phyloP scores from a whole-genome alignment of 768 basidiomycete genomes.

The Lentinula edodes region DNA sequence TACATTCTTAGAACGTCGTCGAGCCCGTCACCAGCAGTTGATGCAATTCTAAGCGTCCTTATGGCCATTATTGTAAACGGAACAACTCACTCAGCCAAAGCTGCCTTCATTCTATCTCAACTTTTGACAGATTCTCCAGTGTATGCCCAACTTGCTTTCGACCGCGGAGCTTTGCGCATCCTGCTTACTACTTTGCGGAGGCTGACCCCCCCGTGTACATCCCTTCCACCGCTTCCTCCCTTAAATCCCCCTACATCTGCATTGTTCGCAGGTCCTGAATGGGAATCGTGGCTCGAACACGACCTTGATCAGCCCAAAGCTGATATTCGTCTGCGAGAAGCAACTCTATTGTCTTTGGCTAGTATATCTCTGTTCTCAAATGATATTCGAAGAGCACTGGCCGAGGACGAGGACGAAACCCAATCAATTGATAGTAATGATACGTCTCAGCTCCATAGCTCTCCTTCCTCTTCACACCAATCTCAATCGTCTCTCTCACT shows the following conservation, averaged over 20 bases:
- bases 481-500: conserved; percentile 29
- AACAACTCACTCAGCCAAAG: conserved; percentile 42
- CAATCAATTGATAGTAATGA: conserved; percentile 19
- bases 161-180: conserved; percentile 19
- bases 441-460: not conserved
- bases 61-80: conserved; percentile 32
- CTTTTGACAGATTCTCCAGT: conserved; percentile 67
- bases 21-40: conserved; percentile 12
- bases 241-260: not conserved
- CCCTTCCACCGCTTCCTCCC: conserved; percentile 46
- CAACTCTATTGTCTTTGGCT: conserved; percentile 67
- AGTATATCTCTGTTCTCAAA: conserved; percentile 69
- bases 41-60: conserved; percentile 62
- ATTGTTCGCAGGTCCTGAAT: conserved; percentile 1
- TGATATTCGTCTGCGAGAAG: conserved; percentile 60
- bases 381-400: conserved; percentile 63
- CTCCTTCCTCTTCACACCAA: not conserved
- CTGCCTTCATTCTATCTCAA: conserved; percentile 70
- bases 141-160: conserved; percentile 62
- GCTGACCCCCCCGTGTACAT: conserved; percentile 45
- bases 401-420: conserved; percentile 49
- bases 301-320: conserved; percentile 68
- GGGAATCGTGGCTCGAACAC: conserved; percentile 32
- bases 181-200: conserved; percentile 16
- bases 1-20: conserved; percentile 52